phyloP scores from a whole-genome alignment of 108 stramenopile species.

The Epithemia pelagica region DNA sequence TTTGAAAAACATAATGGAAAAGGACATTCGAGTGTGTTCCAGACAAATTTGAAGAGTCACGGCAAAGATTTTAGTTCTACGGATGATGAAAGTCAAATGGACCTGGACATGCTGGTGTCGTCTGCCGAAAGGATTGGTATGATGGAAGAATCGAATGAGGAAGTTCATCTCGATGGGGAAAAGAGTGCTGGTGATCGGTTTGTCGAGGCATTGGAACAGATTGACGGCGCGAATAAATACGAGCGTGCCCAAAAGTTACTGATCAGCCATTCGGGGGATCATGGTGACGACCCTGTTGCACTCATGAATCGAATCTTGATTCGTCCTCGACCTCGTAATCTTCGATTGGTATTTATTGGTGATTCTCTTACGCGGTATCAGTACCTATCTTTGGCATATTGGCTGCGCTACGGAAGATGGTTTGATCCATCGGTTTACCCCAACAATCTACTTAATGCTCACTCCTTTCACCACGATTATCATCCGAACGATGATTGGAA shows the following conservation, averaged over 20 bases:
- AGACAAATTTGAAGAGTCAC: too few relatives aligned
- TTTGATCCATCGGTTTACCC: conserved; percentile 14
- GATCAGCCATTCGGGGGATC: neutral
- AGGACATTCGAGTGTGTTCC: neutral
- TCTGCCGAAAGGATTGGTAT: too few relatives aligned
- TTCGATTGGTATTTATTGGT: conserved; percentile 30
- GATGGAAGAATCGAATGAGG: neutral
- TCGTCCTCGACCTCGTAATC: conserved; percentile 12
- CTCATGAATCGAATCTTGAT: neutral
- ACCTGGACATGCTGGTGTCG: neutral
- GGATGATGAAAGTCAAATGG: neutral
- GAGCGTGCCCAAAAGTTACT: neutral
- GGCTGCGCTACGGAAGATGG: conserved; percentile 18
- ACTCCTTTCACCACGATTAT: conserved; percentile 5
- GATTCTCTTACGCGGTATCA: conserved; percentile 39
- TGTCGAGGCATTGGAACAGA: neutral
- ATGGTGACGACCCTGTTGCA: neutral
- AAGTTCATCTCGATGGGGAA: neutral
- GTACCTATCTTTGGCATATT: conserved; percentile 29
- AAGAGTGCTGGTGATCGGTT: neutral
- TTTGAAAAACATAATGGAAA: neutral
- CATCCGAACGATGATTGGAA: conserved; percentile 24
- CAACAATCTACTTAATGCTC: conserved; percentile 11
- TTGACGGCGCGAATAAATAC: neutral
- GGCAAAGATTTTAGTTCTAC: too few relatives aligned